phyloP scores from a whole-genome alignment of 2,329 filamentous ascomycete species.

The Zymoseptoria passerinii region DNA sequence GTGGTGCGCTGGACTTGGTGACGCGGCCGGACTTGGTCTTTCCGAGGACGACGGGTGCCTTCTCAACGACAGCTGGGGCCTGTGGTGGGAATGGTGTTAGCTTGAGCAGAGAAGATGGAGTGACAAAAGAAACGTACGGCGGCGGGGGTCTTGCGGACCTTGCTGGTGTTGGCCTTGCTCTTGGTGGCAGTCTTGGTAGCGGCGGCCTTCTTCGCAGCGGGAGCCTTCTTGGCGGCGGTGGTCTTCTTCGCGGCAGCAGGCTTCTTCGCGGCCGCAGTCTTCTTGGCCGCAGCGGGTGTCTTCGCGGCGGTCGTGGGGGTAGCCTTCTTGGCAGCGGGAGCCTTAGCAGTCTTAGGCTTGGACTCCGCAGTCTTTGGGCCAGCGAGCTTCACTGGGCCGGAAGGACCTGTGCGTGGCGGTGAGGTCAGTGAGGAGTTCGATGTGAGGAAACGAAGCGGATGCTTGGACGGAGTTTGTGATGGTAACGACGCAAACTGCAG shows the following conservation, averaged over 20 bases:
- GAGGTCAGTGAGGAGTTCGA: slow-evolving; percentile 18
- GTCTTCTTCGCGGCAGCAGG: slow-evolving; percentile 41
- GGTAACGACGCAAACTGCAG: slow-evolving; percentile 2
- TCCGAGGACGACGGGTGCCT: slow-evolving; percentile 56
- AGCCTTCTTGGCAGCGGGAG: slow-evolving; percentile 28
- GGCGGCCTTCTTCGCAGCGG: slow-evolving; percentile 29
- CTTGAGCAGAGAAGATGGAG: neutral
- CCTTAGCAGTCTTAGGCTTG: slow-evolving; percentile 30
- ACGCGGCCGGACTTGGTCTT: slow-evolving; percentile 86
- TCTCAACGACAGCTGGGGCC: slow-evolving; percentile 61
- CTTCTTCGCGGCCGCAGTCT: slow-evolving; percentile 33
- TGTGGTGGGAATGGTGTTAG: slow-evolving; percentile 26
- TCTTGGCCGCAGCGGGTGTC: slow-evolving; percentile 29
- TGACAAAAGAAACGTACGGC: slow-evolving; percentile 18
- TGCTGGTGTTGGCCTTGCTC: slow-evolving; percentile 40
- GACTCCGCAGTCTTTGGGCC: slow-evolving; percentile 29
- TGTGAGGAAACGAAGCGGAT: slow-evolving; percentile 1
- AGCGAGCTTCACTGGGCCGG: slow-evolving; percentile 78
- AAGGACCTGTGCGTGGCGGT: slow-evolving; percentile 51
- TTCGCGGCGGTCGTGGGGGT: slow-evolving; percentile 24
- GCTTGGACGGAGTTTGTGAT: slow-evolving; percentile 3
- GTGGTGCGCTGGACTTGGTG: slow-evolving; percentile 56
- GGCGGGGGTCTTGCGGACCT: slow-evolving; percentile 37
- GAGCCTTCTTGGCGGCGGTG: slow-evolving; percentile 46
- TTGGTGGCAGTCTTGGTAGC: slow-evolving; percentile 31